phyloP scores from a whole-genome alignment of 2,329 filamentous ascomycete genomes.

The Domatiomyces catenatus region DNA sequence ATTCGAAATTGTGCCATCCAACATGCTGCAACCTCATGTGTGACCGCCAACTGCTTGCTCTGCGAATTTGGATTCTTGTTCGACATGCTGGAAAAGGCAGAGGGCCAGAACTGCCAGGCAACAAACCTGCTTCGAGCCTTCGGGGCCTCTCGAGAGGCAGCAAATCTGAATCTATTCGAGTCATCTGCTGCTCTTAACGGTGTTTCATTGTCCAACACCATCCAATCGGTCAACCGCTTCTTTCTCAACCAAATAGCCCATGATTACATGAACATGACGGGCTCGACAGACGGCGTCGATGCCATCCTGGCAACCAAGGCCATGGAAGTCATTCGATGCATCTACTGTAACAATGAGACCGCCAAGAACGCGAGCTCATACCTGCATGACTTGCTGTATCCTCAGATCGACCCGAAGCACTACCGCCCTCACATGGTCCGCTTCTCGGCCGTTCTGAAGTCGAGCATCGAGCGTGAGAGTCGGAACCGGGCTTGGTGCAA shows the following conservation, averaged over 20 bases:
- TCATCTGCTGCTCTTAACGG: constrained; percentile 52
- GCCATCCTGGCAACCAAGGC: constrained; percentile 39
- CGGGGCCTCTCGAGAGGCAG: constrained; percentile 64
- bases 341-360: constrained; percentile 75
- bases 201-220: constrained; percentile 60
- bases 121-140: constrained; percentile 88
- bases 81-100: constrained; percentile 95
- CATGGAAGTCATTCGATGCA: constrained; percentile 54
- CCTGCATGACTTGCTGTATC: constrained; percentile 72
- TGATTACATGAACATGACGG: constrained; percentile 56
- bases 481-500: constrained; percentile 88
- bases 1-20: constrained; percentile 77
- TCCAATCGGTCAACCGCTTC: constrained; percentile 76
- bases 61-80: constrained; percentile 93
- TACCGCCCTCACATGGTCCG: constrained; percentile 35
- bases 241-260: constrained; percentile 64
- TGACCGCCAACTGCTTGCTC: constrained; percentile 68
- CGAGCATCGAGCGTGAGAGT: constrained; percentile 76
- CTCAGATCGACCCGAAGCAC: constrained; percentile 36
- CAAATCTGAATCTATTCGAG: constrained; percentile 66
- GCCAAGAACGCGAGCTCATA: constrained; percentile 63
- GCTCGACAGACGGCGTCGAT: constrained; percentile 51
- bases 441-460: constrained; percentile 86
- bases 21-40: constrained; percentile 73
- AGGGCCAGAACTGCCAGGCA: constrained; percentile 85